Percentiles rank a stretch among this genome's conserved stretches.
phyloP scores from a whole-genome alignment of 805 yeast genomes.

The Candida taoyuanica region DNA sequence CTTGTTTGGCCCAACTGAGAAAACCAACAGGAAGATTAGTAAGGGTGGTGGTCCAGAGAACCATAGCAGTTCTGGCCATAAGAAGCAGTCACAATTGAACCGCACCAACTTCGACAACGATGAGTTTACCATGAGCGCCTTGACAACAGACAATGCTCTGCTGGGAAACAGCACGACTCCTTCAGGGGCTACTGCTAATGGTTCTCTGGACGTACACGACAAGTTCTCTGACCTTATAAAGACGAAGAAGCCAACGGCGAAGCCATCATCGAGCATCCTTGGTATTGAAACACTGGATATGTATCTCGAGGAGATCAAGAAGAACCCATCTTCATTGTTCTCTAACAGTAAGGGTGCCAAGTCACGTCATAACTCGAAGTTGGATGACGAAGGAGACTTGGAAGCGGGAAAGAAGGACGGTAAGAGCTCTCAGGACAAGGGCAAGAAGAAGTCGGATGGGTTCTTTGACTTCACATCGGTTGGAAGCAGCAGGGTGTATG shows the following conservation, averaged over 20 bases:
- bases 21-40: not conserved
- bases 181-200: not conserved
- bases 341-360: not conserved
- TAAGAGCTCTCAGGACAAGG: not conserved
- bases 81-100: slow-evolving; percentile 4
- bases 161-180: no score
- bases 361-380: not conserved
- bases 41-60: not conserved
- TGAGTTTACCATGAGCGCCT: not conserved
- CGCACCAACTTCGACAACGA: not conserved
- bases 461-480: slow-evolving; percentile 8
- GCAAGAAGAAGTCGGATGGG: not conserved
- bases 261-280: not conserved
- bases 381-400: not conserved
- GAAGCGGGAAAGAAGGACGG: not conserved
- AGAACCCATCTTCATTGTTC: slow-evolving; percentile 15
- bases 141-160: no score
- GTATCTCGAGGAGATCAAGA: slow-evolving; percentile 9
- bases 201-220: not conserved
- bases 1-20: slow-evolving; percentile 1
- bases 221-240: slow-evolving; percentile 3
- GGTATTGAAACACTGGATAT: not conserved
- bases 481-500: not conserved
- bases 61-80: no score
- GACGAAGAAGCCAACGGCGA: not conserved